Base-by-base conservation (phyloP, 2,329 filamentous ascomycete species). In the Pestalotiopsis sp. region DNA sequence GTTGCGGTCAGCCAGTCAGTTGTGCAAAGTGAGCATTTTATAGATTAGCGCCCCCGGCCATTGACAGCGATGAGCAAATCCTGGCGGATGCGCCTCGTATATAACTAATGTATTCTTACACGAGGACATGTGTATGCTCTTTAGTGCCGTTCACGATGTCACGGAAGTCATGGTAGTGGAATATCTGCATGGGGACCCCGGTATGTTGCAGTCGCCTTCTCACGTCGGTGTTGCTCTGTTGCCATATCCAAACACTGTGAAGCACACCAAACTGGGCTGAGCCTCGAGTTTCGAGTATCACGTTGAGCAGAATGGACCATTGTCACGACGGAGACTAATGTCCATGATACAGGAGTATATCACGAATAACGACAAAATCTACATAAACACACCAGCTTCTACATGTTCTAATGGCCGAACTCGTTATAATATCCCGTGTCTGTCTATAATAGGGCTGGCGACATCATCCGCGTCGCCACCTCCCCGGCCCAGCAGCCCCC, bases 401-500 rank as follows among this genome's bases (percentile, higher is more conserved):
- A 61, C 56, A 35, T 39, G 6, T 9, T 20, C 44, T 35, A 35
- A 35, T 9, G 30, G 7, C 14, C 14, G 17, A 26, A 11, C 38
- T 57, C n/a, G 20, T 35, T 38, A 65, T 57, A 65, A 39, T 56
- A 65, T 65, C 4, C 24, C 63, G 35, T 30, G 10, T 24, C 63
- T 20, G n/a, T 57, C 40, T 22, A 55, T 24, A 24, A 22, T 38
- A 22, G 63, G 63, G 30, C 63, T 55, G 20, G 30, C n/a, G n/a
- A 13, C 30, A 2, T 59, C 55, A 14, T 60, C 55, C 10, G 13
- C 57, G 67, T 55, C 52, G 39, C 52, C 68, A 20, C 69, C 64
- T 13, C 62, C 69, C 2, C 56, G 66, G 3, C 66, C 68, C 26
- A 76, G 66, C 44, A 74, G 67, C 17, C 71, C 73, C 10, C 68